Conservation (phyloP, 2,329 filamentous ascomycete genomes). For the Niveomyces coronatus region DNA sequence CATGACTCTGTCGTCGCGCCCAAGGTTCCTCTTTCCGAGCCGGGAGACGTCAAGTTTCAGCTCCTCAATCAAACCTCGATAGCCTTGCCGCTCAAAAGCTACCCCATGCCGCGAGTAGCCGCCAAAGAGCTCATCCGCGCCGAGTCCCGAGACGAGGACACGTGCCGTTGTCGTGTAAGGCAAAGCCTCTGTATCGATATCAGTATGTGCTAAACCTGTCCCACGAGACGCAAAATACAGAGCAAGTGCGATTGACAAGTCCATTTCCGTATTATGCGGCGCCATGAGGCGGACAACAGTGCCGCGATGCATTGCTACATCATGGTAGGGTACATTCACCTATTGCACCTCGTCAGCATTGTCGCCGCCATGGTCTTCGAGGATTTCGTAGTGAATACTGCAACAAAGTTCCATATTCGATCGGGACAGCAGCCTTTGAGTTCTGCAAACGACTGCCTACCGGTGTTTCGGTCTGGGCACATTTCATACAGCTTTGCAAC, state of each 20-base stretch:
- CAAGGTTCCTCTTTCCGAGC: constrained; percentile 87
- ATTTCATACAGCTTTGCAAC: constrained; percentile 53
- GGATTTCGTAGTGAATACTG: constrained; percentile 32
- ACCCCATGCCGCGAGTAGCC: constrained; percentile 79
- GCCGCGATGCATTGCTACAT: constrained; percentile 58
- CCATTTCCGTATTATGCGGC: constrained; percentile 98
- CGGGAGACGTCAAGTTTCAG: constrained; percentile 75
- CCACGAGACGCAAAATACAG: constrained; percentile 92
- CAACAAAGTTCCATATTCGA: constrained; percentile 73
- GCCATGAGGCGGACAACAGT: constrained; percentile 69
- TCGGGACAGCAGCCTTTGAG: constrained; percentile 56
- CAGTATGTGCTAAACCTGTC: constrained; percentile 36
- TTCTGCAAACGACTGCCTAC: constrained; percentile 69
- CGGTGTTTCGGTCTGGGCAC: constrained; percentile 86
- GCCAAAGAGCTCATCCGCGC: constrained; percentile 92
- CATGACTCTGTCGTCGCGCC: constrained; percentile 85
- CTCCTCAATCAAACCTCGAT: constrained; percentile 65
- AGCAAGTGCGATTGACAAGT: constrained; percentile 84
- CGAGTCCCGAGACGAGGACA: constrained; percentile 82
- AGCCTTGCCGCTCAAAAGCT: constrained; percentile 61
- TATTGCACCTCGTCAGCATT: constrained; percentile 18
- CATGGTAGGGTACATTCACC: constrained; percentile 73
- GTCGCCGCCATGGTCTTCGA: constrained; percentile 1
- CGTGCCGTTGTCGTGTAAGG: constrained; percentile 61
- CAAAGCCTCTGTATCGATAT: constrained; percentile 15